Evolutionary conservation across 129 eudicot genomes (phyloP), one percentile per base, ranked within the genome.

Genomic region (Arctium minus): DNA sequence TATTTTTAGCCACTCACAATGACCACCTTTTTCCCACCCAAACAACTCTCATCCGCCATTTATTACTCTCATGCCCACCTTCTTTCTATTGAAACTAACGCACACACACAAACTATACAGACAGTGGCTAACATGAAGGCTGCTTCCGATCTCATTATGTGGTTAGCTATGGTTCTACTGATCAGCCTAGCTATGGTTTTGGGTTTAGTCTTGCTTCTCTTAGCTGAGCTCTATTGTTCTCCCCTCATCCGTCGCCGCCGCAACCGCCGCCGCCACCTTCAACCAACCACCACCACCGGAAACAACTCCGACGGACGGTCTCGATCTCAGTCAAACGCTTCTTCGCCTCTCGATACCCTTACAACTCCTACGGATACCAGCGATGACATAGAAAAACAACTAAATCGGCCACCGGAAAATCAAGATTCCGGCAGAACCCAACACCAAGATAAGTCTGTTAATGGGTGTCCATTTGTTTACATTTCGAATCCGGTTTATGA

Each of bases 401-500:
- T 38, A 15, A 67, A 69, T 18, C 71, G 53, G 17, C 79, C 80
- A 6, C 65, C 82, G 29, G 81, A 83, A 77, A 77, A 50, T 39
- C 82, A 83, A 78, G 65, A 85, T 86, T 76, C 89, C 72, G 81
- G 73, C 4, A 44, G 32, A 81, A 35, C 8, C 76, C 71, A 67
- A 33, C 62, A 36, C 53, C 40, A 37, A 37, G 40, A 37, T 35
- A 35, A 35, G 37, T 35, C 37, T 35, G 72, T 69, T 74, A 50
- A 82, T 42, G 86, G 76, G 81, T 79, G 31, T 35, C 53, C 86
- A 38, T 46, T 90, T 46, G 76, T 94, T 40, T 92, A 92, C 90
- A 94, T 94, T 46, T 94, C 92, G 2, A 94, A 94, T 67, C 98
- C 98, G 18, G 86, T 94, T 6, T 94, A 81, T 64, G 94, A 88